Conservation (phyloP, 164 flowering plant species). For the Chimonanthus praecox region DNA sequence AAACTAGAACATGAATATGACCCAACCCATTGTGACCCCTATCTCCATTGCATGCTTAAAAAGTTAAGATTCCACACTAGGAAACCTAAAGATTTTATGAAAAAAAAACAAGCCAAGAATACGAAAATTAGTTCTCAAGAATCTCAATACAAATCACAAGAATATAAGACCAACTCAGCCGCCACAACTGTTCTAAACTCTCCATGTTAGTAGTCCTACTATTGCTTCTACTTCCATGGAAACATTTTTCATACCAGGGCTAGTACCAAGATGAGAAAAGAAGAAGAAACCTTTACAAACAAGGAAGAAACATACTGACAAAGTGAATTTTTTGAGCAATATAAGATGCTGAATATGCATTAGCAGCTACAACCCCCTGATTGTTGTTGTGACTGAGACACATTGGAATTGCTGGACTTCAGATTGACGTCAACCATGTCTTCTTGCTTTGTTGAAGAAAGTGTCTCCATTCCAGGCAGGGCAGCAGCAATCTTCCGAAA, state of each 20-base stretch:
- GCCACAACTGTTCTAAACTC: background rate
- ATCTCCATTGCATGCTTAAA: no score
- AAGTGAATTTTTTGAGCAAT: background rate
- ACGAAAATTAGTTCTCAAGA: background rate
- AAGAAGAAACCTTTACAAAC: background rate
- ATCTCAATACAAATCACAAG: background rate
- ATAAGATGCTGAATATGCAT: background rate
- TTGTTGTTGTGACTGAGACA: conserved; percentile 56
- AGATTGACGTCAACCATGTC: conserved; percentile 86
- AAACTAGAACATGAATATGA: no score
- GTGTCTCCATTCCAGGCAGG: conserved; percentile 78
- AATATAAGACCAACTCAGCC: background rate
- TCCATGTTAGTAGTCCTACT: background rate
- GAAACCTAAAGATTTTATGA: no score
- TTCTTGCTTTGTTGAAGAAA: conserved; percentile 70
- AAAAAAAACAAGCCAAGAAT: no score
- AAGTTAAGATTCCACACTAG: no score
- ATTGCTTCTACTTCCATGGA: background rate
- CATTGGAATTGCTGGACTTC: conserved; percentile 36
- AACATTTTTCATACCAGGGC: background rate
- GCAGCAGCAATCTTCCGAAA: conserved; percentile 88
- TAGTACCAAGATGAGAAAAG: background rate
- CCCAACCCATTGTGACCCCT: no score
- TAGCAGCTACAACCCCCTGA: conserved; percentile 77
- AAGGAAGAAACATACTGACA: background rate